These are phyloP conservation scores for Komagataella kurtzmanii DNA, from an alignment of 805 yeast species.

Conservation along the genomic window DNA sequence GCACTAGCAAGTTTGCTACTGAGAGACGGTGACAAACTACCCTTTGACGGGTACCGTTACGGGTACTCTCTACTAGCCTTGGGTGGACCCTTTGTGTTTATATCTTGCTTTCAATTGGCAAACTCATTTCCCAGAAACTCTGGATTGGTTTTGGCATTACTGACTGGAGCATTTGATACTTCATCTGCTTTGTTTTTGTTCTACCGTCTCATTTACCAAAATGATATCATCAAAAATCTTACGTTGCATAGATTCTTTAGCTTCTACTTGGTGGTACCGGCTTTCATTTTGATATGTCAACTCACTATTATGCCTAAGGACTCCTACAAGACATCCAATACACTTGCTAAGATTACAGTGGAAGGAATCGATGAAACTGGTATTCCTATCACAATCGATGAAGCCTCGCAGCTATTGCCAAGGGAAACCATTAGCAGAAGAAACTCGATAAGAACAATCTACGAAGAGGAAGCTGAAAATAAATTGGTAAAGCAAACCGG, in stretches of 20 bases:
- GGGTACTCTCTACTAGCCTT: conserved; percentile 74
- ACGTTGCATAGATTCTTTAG: conserved; percentile 49
- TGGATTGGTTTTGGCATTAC: conserved; percentile 66
- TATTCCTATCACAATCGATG: conserved; percentile 35
- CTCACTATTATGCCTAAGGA: conserved; percentile 66
- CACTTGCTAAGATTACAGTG: conserved; percentile 53
- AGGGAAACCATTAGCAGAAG: conserved; percentile 21
- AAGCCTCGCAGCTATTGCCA: conserved; percentile 4
- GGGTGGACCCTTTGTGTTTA: conserved; percentile 91
- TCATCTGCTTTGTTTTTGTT: conserved; percentile 77
- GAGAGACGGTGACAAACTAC: conserved; percentile 11
- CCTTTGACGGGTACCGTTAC: conserved; percentile 48
- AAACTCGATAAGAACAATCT: conserved; percentile 39
- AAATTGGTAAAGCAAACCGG: conserved; percentile 39
- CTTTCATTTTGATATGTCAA: conserved; percentile 66
- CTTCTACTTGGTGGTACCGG: conserved; percentile 58
- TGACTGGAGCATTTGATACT: conserved; percentile 92
- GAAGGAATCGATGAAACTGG: conserved; percentile 69
- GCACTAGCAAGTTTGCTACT: conserved; percentile 34
- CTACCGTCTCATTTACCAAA: conserved; percentile 55
- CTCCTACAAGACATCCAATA: conserved; percentile 60
- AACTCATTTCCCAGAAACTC: conserved; percentile 75
- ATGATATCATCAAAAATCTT: conserved; percentile 20
- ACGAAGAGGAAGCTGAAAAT: conserved; percentile 53
- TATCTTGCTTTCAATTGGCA: conserved; percentile 81